Base-by-base conservation (phyloP, 2,329 filamentous ascomycete species). In the Cercospora janseana region DNA sequence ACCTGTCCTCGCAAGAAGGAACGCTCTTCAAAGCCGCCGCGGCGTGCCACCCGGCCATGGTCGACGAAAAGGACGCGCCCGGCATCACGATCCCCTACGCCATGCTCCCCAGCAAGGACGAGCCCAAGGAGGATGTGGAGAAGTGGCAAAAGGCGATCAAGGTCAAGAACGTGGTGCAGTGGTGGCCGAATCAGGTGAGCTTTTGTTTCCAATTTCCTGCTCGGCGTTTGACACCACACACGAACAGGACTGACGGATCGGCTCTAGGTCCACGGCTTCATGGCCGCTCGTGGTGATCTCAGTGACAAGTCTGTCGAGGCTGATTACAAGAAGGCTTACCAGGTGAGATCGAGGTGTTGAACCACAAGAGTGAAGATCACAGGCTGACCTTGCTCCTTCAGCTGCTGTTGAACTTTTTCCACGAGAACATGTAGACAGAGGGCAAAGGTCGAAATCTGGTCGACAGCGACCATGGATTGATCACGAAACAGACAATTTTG, bases 31-130 rank as follows among this genome's bases (percentile, higher is more conserved):
- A 80, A 68, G 78, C 75, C 12, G 79, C 75, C 3, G 80, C 74
- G 7, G 71, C 78, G 20, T 75, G 70, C 56, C 80, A 82, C 63
- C 80, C 80, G 4, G 80, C 79, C 21, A 81, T 83, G 79, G 73
- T 83, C 9, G 79, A 81, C 43, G 75, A 74, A 10, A 73, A 76
- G 21, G 80, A 83, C 57, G 80, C 79, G 2, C 71, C 74, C 40
- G 72, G 71, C 4, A 71, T 82, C 28, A 76, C 73, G 3, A 78
- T 83, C 29, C 80, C 80, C 1, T 79, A 78, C 65, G 72, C 74
- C 5, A 71, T 82, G 70, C 70, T 83, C 31, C 79, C 80, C 2
- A 77, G 73, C 28, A 75, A 75, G 63, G 80, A 82, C 40, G 80
- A 83, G 70, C 65, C 71, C 27, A 74, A 76, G 57, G 71, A 75